Base-by-base conservation (phyloP, 192 early-diverging fungal genomes). In the Coemansia sp. region DNA sequence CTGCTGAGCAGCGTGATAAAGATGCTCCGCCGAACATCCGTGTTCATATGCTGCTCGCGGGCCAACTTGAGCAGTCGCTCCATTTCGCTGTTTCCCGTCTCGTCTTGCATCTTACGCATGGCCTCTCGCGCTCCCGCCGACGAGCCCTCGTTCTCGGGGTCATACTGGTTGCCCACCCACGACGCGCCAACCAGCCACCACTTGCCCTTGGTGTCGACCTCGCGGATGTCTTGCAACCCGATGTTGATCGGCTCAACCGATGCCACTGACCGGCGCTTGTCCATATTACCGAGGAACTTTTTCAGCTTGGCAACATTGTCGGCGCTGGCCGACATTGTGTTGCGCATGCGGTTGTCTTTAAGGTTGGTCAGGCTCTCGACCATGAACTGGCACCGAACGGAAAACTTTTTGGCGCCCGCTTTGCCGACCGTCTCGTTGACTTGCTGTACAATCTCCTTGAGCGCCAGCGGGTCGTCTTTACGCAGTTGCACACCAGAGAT, bases 181-280 rank as follows among this genome's bases (percentile, higher is more conserved):
- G 94, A 92, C 3, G 94, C 84, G 23, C 97, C 97, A 8, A 97
- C 92, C 25, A 98, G 83, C 97, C 97, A 99, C 97, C 97, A 99
- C 75, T 94, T 95, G 70, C 95, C 95, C 66, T 93, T 93, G 11
- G 90, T 91, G 18, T 88, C 86, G 34, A 93, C 79, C 11, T 86
- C 80, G 42, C 84, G 84, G 68, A 99, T 96, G 64, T 99, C 97
- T 11, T 88, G 82, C 45, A 99, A 71, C 34, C 87, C 85, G 6
- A 94, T 92, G 55, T 95, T 85, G 37, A 99, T 87, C 0, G 95
- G 83, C 66, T 97, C 95, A 2, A 72, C 79, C 1, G 62, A 64
- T 37, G 74, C 68, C 16, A 76, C 79, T 13, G 79, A 23, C 37
- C 74, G 74, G 48, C 71, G 70, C 75, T 82, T 87, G 59, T 76